phyloP scores from a whole-genome alignment of 179 eudicot species.

The Beta lomatogona region DNA sequence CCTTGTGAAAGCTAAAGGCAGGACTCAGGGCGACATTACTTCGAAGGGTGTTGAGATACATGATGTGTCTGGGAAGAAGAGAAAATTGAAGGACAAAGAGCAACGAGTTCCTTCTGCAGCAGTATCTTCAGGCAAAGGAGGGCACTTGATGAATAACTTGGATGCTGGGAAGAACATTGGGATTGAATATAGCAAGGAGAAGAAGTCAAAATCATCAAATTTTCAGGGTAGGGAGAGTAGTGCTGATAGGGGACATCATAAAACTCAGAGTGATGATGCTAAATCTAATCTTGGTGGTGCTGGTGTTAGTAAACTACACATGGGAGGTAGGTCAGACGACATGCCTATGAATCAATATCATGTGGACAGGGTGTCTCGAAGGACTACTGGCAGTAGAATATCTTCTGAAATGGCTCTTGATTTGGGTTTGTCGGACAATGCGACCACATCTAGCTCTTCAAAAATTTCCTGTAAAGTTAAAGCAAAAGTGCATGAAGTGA shows the following conservation, averaged over 20 bases:
- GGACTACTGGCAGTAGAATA: conserved; percentile 28
- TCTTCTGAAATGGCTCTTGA: conserved; percentile 37
- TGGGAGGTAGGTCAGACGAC: conserved; percentile 25
- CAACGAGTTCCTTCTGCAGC: conserved; percentile 12
- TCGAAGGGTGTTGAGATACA: conserved; percentile 23
- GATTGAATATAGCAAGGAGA: conserved; percentile 28
- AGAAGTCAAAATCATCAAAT: conserved; percentile 29
- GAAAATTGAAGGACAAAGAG: conserved; percentile 39
- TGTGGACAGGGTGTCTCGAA: conserved; percentile 28
- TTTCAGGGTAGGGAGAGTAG: conserved; percentile 27
- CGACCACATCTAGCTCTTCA: conserved; percentile 51
- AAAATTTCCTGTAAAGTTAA: conserved; percentile 37
- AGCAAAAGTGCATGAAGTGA: conserved; percentile 31
- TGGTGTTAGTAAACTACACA: conserved; percentile 18
- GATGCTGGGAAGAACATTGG: conserved; percentile 16
- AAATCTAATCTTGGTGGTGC: conserved; percentile 25
- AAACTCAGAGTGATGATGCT: conserved; percentile 18
- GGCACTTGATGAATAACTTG: conserved; percentile 8
- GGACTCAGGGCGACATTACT: conserved; percentile 10
- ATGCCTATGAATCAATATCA: conserved; percentile 24
- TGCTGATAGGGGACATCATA: conserved; percentile 22
- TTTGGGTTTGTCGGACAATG: conserved; percentile 38
- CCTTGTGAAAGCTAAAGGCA: conserved; percentile 31
- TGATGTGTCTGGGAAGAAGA: conserved; percentile 42
- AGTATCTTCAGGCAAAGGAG: conserved; percentile 18